phyloP scores from a whole-genome alignment of 352 stramenopile genomes.

The Phytopythium aichiense region DNA sequence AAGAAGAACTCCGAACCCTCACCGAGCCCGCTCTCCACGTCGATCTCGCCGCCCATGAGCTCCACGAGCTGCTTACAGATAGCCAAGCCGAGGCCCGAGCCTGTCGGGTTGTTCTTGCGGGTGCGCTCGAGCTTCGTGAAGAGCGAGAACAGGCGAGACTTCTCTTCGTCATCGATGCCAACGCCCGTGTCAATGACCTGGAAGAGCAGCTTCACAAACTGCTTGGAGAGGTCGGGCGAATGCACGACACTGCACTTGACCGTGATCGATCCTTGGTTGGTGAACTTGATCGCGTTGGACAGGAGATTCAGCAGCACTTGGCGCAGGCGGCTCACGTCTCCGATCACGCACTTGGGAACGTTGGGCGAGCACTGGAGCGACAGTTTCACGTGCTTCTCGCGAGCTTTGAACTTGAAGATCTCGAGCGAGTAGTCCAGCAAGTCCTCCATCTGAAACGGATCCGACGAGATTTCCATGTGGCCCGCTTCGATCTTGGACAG shows the following conservation, averaged over 20 bases:
- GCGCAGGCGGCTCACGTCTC: conserved; percentile 59
- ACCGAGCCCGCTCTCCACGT: conserved; percentile 61
- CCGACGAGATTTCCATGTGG: conserved; percentile 73
- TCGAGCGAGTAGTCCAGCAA: conserved; percentile 75
- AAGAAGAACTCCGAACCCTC: conserved; percentile 72
- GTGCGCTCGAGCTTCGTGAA: conserved; percentile 69
- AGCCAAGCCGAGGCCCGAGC: conserved; percentile 55
- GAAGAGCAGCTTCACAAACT: conserved; percentile 61
- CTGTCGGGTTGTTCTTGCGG: conserved; percentile 65
- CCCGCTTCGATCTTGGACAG: conserved; percentile 91
- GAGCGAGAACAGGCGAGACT: conserved; percentile 54
- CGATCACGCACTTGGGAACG: conserved; percentile 52
- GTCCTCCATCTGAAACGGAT: conserved; percentile 75
- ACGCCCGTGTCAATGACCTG: conserved; percentile 71
- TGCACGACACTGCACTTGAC: conserved; percentile 58
- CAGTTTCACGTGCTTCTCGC: conserved; percentile 82
- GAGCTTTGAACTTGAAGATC: conserved; percentile 79
- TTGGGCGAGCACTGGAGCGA: conserved; percentile 45
- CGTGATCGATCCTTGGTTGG: conserved; percentile 62
- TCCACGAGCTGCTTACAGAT: conserved; percentile 77
- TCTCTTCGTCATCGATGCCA: conserved; percentile 62
- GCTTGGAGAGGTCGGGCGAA: conserved; percentile 42
- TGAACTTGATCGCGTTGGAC: conserved; percentile 82
- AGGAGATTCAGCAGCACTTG: conserved; percentile 75
- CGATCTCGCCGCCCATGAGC: conserved; percentile 67